Base-by-base conservation (phyloP, 352 stramenopile species). In the Globisporangium irregulare region DNA sequence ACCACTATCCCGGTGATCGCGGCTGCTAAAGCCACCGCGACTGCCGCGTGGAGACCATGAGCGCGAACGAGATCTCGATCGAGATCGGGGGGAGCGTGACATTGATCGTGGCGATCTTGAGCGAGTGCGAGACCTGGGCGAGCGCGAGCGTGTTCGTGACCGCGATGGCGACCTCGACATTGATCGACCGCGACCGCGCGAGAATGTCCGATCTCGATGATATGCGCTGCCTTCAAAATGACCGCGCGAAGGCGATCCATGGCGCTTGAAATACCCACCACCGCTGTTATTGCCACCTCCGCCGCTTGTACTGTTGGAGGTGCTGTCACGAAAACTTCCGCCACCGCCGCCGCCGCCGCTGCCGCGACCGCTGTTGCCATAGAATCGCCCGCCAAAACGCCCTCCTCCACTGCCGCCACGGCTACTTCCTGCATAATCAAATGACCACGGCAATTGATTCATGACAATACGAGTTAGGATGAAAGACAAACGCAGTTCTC, bases 31-130 rank as follows among this genome's bases (percentile, higher is more conserved):
- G 22, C 80, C 81, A 24, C 62, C 20, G 15, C 81, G 84, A 43
- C 85, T 80, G 0, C 80, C 74, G 53, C 75, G 73, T 36, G 84
- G 84, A 1, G 82, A 91, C 55, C 87, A 82, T 6, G 85, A 93
- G 8, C 85, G 77, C 7, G 73, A 82, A 9, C 75, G 73, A 18
- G 74, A 79, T 15, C 73, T 61, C 1, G 82, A 90, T 15, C 78
- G 74, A 1, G 82, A 91, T 2, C 84, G 43, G 18, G 41, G 77
- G 1, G 81, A 88, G 10, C 76, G 70, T 12, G 71, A 73, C 62
- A 59, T 72, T 38, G 69, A 74, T 24, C 67, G 66, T 4, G 78
- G 76, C 4, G 78, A 91, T n/a, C 82, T 76, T 20, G 76, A 78
- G 6, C 71, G 67, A 9, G 59, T 61, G 34, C 55, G 59, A 25